Evolutionary conservation across 805 yeast species (phyloP), one percentile per base, ranked within the genome.

Genomic region (Priceomyces castillae): DNA sequence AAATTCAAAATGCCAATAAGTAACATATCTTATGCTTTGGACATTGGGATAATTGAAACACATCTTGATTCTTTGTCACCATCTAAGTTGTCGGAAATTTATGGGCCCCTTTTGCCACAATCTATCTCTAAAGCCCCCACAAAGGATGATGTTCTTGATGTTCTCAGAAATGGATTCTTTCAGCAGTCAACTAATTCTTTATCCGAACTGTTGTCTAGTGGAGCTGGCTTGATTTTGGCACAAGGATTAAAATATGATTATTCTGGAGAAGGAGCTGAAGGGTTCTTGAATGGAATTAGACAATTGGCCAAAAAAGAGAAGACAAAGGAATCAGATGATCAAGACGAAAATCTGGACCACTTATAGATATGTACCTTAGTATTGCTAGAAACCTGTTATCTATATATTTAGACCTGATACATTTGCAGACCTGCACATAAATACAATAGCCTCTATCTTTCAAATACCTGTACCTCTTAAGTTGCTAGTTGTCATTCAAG

Each of bases 201-300:
- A 43, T 62, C 74, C 41, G 59, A 58, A 25, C 78, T 73, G 22
- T 57, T 81, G 37, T 18, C 51, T 56, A 18, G 56, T 58, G 79
- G 78, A 9, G 75, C 78, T 10, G 80, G 82, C 4, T 66, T 61
- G 46, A 49, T 79, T 34, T 67, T 81, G 31, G 63, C 84, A 25
- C 69, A 65, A 43, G 68, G 77, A 31, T 64, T 79, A 34, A 75
- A 73, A n/a, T 65, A 65, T 50, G 71, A 64, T 4, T 80, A 80
- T 49, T 41, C 57, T 7, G 84, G 83, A 7, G 84, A 80, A 54
- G 84, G 84, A 1, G 59, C 79, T 28, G 74, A 67, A 30, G 73
- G 73, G 11, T 79, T 77, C 46, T 56, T 80, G 48, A 51, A 56
- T 14, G 79, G 78, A 3, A 56, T 73, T 9, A 61, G 78, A 41